Evolutionary conservation across 495 filamentous ascomycete species (phyloP).

Genomic region (Entonaema liquescens): DNA sequence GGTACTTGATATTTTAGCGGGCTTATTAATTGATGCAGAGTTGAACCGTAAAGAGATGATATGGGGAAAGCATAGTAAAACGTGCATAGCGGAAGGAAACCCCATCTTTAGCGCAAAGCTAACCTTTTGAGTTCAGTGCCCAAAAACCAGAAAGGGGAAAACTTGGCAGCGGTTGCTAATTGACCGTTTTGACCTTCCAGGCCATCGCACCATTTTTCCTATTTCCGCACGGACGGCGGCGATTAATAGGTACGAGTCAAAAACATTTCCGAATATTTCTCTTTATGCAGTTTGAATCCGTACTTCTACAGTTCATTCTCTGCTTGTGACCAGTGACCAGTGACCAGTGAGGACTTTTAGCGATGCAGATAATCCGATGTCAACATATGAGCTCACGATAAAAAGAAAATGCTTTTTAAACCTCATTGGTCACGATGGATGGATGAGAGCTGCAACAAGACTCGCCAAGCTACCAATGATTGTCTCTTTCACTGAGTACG

Average conservation of each 20-base stretch:
- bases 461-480: background rate
- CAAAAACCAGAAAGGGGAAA: background rate
- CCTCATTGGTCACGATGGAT: background rate
- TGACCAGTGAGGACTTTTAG: background rate
- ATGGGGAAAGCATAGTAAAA: background rate
- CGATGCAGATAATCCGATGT: background rate
- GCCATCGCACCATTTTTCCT: conserved; percentile 1
- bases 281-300: background rate
- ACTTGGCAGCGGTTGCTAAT: conserved; percentile 1
- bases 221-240: conserved; percentile 7
- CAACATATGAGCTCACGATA: background rate
- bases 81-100: conserved; percentile 3
- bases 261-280: background rate
- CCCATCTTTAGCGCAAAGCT: conserved; percentile 8
- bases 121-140: conserved; percentile 6
- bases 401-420: background rate
- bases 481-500: background rate
- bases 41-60: background rate
- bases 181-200: background rate
- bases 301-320: background rate
- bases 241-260: background rate
- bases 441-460: background rate
- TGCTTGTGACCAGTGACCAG: background rate
- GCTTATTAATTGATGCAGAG: conserved; percentile 9
- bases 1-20: conserved; percentile 14